Conservation (phyloP, 495 filamentous ascomycete genomes). For the Hypoxylon fragiforme region DNA sequence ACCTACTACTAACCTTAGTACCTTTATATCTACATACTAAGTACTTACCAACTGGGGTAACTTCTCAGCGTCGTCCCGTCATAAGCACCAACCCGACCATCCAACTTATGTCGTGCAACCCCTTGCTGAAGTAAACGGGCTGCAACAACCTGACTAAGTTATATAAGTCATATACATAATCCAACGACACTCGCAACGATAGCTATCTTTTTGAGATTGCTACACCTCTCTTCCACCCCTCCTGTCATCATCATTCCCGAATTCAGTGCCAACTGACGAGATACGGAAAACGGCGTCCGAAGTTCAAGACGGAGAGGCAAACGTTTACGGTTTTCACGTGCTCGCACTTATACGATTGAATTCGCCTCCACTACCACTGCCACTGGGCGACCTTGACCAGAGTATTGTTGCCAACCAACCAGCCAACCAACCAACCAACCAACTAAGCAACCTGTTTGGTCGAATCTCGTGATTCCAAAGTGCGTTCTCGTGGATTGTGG, state of each 20-base stretch:
- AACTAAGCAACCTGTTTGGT: too few relatives aligned
- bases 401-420: too few relatives aligned
- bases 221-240: not conserved
- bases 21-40: too few relatives aligned
- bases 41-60: too few relatives aligned
- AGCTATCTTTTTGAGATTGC: not conserved
- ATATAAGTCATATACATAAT: too few relatives aligned
- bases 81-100: conserved; percentile 12
- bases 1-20: too few relatives aligned
- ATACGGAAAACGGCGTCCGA: not conserved
- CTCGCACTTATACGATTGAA: too few relatives aligned
- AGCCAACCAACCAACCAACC: too few relatives aligned
- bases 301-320: conserved; percentile 12
- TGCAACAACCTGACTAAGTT: conserved; percentile 32
- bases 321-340: conserved; percentile 7
- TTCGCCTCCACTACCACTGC: not conserved
- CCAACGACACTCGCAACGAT: conserved; percentile 15
- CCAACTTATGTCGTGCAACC: conserved; percentile 24
- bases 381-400: conserved; percentile 12
- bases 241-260: conserved; percentile 8
- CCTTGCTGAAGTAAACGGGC: conserved; percentile 17
- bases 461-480: conserved; percentile 18
- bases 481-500: conserved; percentile 7
- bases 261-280: not conserved
- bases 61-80: conserved; percentile 7